Conservation (phyloP, 2,329 filamentous ascomycete species). For the Nigrospora oryzae region DNA sequence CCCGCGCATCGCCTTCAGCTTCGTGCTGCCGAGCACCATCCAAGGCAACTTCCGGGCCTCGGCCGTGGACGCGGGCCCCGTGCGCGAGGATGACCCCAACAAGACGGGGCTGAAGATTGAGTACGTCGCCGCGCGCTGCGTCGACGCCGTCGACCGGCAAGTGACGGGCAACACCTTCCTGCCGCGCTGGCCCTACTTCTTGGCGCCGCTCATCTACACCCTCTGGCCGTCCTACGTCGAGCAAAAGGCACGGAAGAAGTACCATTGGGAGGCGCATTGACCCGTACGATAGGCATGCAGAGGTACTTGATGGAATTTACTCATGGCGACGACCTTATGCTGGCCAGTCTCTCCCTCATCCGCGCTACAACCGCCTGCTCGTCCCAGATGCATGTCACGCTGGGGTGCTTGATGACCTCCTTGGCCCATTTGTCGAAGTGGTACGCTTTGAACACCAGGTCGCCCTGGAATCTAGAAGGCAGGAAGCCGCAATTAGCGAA, state of each 20-base stretch:
- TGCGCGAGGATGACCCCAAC: slow-evolving; percentile 14
- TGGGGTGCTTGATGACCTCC: slow-evolving; percentile 2
- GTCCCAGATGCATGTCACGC: slow-evolving; percentile 3
- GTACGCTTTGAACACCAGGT: slow-evolving; percentile 2
- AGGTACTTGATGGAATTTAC: no score
- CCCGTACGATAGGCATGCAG: neutral
- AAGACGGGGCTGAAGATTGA: slow-evolving; percentile 20
- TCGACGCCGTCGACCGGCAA: slow-evolving; percentile 16
- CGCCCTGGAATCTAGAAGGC: slow-evolving; percentile 1
- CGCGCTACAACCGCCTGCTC: slow-evolving; percentile 3
- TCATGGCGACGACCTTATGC: no score
- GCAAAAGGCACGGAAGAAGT: slow-evolving; percentile 19
- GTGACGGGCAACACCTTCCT: slow-evolving; percentile 17
- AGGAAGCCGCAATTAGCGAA: slow-evolving; percentile 3
- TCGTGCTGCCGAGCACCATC: slow-evolving; percentile 22
- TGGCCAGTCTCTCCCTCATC: no score
- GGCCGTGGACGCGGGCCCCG: slow-evolving; percentile 19
- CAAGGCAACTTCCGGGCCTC: slow-evolving; percentile 24
- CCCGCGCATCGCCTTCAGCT: slow-evolving; percentile 18
- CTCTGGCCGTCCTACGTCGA: slow-evolving; percentile 21
- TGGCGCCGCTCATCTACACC: slow-evolving; percentile 20
- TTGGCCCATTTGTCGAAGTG: slow-evolving; percentile 6
- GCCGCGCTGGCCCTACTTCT: slow-evolving; percentile 19
- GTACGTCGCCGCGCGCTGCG: slow-evolving; percentile 19
- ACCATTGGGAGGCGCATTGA: slow-evolving; percentile 12